Conservation (phyloP, 306 rosid genomes). For the Betula pendula region DNA sequence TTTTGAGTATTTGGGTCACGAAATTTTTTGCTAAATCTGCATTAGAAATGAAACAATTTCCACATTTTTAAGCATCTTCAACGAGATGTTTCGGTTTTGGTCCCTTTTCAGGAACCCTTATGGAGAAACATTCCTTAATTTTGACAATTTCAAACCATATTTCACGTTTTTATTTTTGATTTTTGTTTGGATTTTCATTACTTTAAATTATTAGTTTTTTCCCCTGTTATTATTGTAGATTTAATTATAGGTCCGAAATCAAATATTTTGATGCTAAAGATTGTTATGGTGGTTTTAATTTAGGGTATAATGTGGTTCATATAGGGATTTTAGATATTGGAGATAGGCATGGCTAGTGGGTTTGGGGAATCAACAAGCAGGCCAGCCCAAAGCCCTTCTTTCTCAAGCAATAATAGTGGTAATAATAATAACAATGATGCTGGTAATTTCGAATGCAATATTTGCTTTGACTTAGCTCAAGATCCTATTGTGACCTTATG, state of each 20-base stretch:
- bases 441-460: slow-evolving; percentile 82
- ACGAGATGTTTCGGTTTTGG: too few species aligned
- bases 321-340: slow-evolving; percentile 32
- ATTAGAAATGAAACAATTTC: not conserved
- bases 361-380: slow-evolving; percentile 69
- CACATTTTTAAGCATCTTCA: not conserved
- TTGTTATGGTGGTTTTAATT: not conserved
- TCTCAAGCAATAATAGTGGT: slow-evolving; percentile 37
- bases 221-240: not conserved
- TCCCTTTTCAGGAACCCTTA: not conserved
- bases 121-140: not conserved
- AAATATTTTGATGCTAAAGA: not conserved
- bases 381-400: slow-evolving; percentile 64
- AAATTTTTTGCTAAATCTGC: not conserved
- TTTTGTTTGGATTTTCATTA: not conserved
- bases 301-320: slow-evolving; percentile 16
- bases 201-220: too few species aligned
- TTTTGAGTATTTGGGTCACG: not conserved
- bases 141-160: not conserved
- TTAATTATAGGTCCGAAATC: not conserved
- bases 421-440: slow-evolving; percentile 51
- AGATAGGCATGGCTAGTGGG: slow-evolving; percentile 62
- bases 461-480: slow-evolving; percentile 85
- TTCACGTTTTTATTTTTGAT: not conserved
- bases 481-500: slow-evolving; percentile 84